Evolutionary conservation across 208 protist species (phyloP).

Genomic region (Leishmania braziliensis): DNA sequence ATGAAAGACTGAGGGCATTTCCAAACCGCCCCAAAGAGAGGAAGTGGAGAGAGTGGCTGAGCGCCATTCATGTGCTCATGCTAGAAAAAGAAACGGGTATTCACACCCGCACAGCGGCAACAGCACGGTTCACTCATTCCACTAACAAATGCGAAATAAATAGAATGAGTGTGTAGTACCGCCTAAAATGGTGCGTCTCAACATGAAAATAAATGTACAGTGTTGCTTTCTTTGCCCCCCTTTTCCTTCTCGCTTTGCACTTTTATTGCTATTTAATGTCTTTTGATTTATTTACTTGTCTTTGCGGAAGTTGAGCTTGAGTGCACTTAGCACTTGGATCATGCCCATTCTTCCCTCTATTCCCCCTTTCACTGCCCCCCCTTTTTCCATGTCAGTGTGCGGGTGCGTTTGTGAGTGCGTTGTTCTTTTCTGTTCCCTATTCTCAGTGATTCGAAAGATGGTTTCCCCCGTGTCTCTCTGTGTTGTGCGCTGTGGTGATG

Average conservation of each 20-base stretch:
- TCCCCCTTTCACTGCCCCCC: not conserved
- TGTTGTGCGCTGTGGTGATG: not conserved
- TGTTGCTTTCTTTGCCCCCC: not conserved
- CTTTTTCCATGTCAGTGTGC: not conserved
- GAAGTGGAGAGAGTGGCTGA: not conserved
- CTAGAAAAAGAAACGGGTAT: not conserved
- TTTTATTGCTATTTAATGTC: not conserved
- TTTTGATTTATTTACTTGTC: no score
- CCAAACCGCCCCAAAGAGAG: no score
- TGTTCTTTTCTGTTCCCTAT: not conserved
- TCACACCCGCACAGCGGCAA: not conserved
- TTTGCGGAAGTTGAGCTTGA: not conserved
- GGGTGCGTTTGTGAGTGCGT: not conserved
- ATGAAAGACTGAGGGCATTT: no score
- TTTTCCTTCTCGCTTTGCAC: constrained; percentile 8
- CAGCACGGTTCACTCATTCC: not conserved
- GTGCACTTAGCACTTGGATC: not conserved
- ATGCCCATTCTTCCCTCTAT: not conserved
- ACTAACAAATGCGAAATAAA: not conserved
- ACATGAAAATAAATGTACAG: not conserved
- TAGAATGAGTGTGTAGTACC: not conserved
- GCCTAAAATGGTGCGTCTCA: not conserved
- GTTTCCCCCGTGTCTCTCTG: not conserved
- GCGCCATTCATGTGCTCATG: not conserved
- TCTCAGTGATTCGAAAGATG: not conserved